phyloP scores from a whole-genome alignment of 2,329 filamentous ascomycete genomes.

The Phaeoacremonium minimum region DNA sequence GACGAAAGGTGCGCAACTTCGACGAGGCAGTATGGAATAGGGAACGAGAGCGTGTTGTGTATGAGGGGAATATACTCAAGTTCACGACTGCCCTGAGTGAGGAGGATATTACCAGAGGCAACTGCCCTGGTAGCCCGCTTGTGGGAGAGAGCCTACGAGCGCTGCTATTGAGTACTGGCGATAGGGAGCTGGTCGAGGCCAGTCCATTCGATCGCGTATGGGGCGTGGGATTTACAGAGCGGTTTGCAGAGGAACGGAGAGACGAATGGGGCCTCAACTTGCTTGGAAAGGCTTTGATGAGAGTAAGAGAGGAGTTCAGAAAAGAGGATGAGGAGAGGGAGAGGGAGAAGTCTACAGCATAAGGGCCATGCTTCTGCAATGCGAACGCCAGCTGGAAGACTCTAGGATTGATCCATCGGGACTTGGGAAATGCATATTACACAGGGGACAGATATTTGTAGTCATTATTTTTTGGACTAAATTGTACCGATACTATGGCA shows the following conservation, averaged over 20 bases:
- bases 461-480: no score
- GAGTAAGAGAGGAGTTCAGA: conserved; percentile 48
- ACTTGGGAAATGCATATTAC: no score
- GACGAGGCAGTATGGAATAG: conserved; percentile 44
- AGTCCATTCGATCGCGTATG: conserved; percentile 58
- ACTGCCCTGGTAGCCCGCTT: conserved; percentile 12
- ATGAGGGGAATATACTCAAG: conserved; percentile 53
- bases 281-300: conserved; percentile 57
- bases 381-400: no score
- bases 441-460: no score
- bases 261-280: conserved; percentile 60
- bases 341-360: no score
- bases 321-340: conserved; percentile 23
- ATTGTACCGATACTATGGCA: no score
- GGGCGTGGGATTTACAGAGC: conserved; percentile 58
- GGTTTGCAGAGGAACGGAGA: conserved; percentile 40
- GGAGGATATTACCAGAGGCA: conserved; percentile 18
- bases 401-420: no score
- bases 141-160: conserved; percentile 36
- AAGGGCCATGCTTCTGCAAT: no score
- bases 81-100: conserved; percentile 42
- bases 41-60: conserved; percentile 50
- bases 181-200: conserved; percentile 59
- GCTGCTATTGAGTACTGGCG: conserved; percentile 52
- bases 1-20: conserved; percentile 51